These are phyloP conservation scores for Hyaloperonospora arabidopsidis DNA, from an alignment of 352 stramenopile species.

Conservation along the genomic window DNA sequence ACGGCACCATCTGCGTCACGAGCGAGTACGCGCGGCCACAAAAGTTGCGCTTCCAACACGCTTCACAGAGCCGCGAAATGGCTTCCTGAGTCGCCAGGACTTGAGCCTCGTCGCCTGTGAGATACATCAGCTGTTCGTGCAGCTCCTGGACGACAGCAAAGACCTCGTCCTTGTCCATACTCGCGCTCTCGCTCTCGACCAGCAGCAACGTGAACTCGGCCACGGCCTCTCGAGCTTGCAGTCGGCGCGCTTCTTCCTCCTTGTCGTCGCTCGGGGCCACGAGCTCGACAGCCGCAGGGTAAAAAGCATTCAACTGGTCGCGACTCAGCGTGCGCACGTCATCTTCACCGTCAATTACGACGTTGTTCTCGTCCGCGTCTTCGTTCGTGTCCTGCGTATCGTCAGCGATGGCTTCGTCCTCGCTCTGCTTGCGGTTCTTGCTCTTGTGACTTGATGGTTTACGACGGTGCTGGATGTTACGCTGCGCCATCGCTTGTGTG, in stretches of 20 bases:
- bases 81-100: slow-evolving; percentile 53
- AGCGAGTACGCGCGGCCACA: slow-evolving; percentile 47
- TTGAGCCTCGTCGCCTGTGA: slow-evolving; percentile 36
- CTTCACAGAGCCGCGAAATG: slow-evolving; percentile 65
- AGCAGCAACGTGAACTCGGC: slow-evolving; percentile 53
- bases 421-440: slow-evolving; percentile 21
- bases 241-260: slow-evolving; percentile 24
- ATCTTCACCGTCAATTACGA: slow-evolving; percentile 43
- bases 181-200: slow-evolving; percentile 44
- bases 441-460: slow-evolving; percentile 15
- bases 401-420: slow-evolving; percentile 12
- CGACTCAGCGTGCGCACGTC: slow-evolving; percentile 37
- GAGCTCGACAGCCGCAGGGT: slow-evolving; percentile 34
- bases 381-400: slow-evolving; percentile 10
- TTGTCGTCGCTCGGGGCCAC: slow-evolving; percentile 23
- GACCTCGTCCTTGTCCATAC: slow-evolving; percentile 47
- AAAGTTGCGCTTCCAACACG: slow-evolving; percentile 66
- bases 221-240: slow-evolving; percentile 35
- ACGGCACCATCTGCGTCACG: slow-evolving; percentile 79
- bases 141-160: slow-evolving; percentile 55
- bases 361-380: background rate
- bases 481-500: slow-evolving; percentile 29
- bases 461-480: slow-evolving; percentile 25
- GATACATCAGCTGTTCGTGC: slow-evolving; percentile 53
- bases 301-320: slow-evolving; percentile 43